phyloP scores from a whole-genome alignment of 2,329 filamentous ascomycete species.

The Penicillium sp. region DNA sequence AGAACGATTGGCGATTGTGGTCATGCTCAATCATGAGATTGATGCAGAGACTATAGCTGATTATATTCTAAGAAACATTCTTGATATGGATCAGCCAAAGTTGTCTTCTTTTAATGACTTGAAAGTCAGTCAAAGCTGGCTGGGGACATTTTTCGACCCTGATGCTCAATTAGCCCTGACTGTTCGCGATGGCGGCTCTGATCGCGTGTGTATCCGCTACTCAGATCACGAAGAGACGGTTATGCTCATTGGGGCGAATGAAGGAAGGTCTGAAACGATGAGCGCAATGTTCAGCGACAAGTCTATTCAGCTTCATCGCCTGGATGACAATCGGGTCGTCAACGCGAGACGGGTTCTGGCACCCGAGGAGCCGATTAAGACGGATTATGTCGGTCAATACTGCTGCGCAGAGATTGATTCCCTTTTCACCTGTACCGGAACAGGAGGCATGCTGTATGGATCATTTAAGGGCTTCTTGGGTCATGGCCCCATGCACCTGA shows the following conservation, averaged over 20 bases:
- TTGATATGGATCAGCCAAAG: not conserved
- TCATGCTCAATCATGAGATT: conserved; percentile 2
- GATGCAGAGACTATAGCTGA: not conserved
- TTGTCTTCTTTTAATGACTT: not conserved
- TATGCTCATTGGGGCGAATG: not conserved
- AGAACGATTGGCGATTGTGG: not conserved
- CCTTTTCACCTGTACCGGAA: not conserved
- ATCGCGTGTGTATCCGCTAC: not conserved
- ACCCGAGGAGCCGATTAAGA: not conserved
- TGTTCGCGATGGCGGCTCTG: not conserved
- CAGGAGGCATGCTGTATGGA: not conserved
- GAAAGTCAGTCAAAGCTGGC: not conserved
- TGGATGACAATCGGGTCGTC: not conserved
- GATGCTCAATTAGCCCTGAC: not conserved
- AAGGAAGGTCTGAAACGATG: not conserved
- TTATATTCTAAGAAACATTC: not conserved
- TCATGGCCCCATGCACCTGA: not conserved
- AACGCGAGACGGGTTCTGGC: not conserved
- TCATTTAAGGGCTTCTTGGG: not conserved
- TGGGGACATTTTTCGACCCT: conserved; percentile 1
- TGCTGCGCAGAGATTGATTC: not conserved
- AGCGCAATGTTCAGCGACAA: not conserved
- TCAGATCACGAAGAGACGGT: not conserved
- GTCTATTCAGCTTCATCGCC: not conserved
- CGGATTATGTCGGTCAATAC: not conserved